Evolutionary conservation across 768 basidiomycete species (phyloP).

Genomic region (Kwoniella pini): DNA sequence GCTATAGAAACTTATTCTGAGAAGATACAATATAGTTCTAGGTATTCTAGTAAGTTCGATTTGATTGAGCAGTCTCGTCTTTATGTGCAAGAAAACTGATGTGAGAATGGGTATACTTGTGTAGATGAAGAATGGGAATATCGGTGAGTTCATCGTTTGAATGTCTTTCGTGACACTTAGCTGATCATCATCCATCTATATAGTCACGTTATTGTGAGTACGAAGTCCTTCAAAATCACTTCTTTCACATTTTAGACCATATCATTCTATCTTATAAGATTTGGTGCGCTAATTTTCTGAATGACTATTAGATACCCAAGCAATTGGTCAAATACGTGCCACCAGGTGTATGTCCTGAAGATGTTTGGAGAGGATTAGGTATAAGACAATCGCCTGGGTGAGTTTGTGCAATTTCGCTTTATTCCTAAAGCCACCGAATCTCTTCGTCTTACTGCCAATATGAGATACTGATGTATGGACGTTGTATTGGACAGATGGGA

Average conservation of each 20-base stretch:
- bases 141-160: constrained; percentile 26
- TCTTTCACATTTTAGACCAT: background rate
- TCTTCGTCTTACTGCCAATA: too few relatives aligned
- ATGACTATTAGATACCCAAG: constrained; percentile 34
- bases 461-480: background rate
- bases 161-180: background rate
- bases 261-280: background rate
- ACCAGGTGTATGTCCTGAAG: constrained; percentile 42
- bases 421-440: background rate
- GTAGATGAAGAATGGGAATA: constrained; percentile 48
- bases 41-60: constrained; percentile 48
- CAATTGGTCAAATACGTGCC: constrained; percentile 39
- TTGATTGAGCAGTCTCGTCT: too few relatives aligned
- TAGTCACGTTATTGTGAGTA: constrained; percentile 46
- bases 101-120: background rate
- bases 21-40: constrained; percentile 44
- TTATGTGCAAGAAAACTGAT: too few relatives aligned
- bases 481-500: constrained; percentile 34
- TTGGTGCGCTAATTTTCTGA: background rate
- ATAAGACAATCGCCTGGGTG: constrained; percentile 50
- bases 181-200: background rate
- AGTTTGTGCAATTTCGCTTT: too few relatives aligned
- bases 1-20: constrained; percentile 44
- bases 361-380: constrained; percentile 43
- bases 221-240: too few relatives aligned